Base-by-base conservation (phyloP, 441 rosid species). In the Croton setiger region DNA sequence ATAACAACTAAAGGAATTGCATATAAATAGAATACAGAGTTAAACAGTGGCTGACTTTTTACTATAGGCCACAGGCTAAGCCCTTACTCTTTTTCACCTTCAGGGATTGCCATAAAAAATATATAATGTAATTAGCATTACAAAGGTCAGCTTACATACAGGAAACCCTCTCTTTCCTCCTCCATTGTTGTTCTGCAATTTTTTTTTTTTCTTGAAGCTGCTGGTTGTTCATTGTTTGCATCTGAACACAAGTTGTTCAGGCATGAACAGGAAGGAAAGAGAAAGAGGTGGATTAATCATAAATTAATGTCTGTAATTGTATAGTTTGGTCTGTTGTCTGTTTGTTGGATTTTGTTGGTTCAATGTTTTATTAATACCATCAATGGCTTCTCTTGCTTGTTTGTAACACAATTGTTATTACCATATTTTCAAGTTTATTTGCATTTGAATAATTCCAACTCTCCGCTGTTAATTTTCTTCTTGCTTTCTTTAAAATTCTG, bases 1-100 rank as follows among this genome's bases (percentile, higher is more conserved):
- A 60, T n/a, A 31, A 51, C 1, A 27, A 27, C 31, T 27, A 2
- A 27, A 27, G 31, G 1, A 27, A 63, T 58, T 64, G 61, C 60
- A 60, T 72, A 65, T 60, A 70, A 44, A 2, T 72, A 68, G 70
- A 60, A 60, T 70, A 53, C 53, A 73, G 73, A 70, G 62, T 64
- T 11, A 69, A 36, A 64, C 44, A 58, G 81, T 78, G 80, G 83
- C 83, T 75, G 55, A 73, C 31, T 72, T 68, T 75, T 78, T 41
- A 7, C 31, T 10, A 5, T 59, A 67, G 53, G 72, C 78, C 81
- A 78, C 76, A 64, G 64, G 81, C 73, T 64, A 74, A 73, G 78
- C 70, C 81, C 75, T 72, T 53, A 64, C 36, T 63, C 7, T 11
- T 54, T 69, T 73, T 70, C 66, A 14, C n/a, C 45, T 58, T 27